Evolutionary conservation across 805 yeast genomes (phyloP).

Genomic region (Candida pseudoglaebosa): DNA sequence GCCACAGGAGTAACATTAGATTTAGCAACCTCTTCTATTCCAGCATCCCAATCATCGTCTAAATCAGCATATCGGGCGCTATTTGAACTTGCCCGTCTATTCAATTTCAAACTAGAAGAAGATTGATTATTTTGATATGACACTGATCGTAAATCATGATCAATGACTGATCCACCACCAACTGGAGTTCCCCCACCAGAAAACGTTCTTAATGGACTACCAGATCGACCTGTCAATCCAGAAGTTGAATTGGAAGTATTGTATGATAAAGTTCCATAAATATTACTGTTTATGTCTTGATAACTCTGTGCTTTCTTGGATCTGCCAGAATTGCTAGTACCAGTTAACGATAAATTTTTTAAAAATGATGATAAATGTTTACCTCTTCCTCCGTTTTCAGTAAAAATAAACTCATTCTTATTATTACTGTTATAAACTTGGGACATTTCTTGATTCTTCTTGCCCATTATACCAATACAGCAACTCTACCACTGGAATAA

Average conservation of each 20-base stretch:
- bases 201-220: slow-evolving; percentile 14
- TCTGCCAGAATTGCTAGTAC: slow-evolving; percentile 14
- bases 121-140: slow-evolving; percentile 5
- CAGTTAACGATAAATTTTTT: slow-evolving; percentile 39
- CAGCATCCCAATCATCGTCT: slow-evolving; percentile 91
- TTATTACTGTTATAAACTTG: slow-evolving; percentile 31
- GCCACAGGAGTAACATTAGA: slow-evolving; percentile 9
- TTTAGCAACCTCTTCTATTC: slow-evolving; percentile 42
- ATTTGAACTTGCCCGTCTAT: slow-evolving; percentile 13
- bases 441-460: slow-evolving; percentile 42
- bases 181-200: slow-evolving; percentile 18
- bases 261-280: slow-evolving; percentile 36
- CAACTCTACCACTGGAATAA: too few species aligned
- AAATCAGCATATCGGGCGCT: slow-evolving; percentile 55
- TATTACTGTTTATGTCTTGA: slow-evolving; percentile 31
- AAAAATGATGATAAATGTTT: slow-evolving; percentile 52
- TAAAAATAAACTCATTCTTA: slow-evolving; percentile 59
- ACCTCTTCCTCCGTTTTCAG: slow-evolving; percentile 67
- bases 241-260: slow-evolving; percentile 8
- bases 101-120: slow-evolving; percentile 7
- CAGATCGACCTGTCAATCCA: slow-evolving; percentile 8
- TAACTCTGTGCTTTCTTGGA: slow-evolving; percentile 13
- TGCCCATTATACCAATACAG: slow-evolving; percentile 41
- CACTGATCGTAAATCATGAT: not conserved
- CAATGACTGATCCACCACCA: slow-evolving; percentile 5